Conservation (phyloP, 805 yeast species). For the Lipomyces kockii region DNA sequence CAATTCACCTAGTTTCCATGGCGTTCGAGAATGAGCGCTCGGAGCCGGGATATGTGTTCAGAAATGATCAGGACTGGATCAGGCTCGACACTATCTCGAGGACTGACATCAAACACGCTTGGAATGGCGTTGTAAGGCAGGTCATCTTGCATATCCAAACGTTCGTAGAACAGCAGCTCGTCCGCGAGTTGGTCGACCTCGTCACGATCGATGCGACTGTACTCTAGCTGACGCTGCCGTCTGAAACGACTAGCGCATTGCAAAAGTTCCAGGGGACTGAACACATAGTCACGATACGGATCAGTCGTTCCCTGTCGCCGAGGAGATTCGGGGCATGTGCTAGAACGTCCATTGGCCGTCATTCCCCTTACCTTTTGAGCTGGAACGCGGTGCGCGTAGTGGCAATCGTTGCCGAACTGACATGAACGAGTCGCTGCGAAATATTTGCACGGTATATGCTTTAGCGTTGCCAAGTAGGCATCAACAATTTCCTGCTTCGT, state of each 20-base stretch:
- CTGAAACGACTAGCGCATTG: not conserved
- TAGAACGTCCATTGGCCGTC: not conserved
- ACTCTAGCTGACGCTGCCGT: not conserved
- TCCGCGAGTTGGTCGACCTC: not conserved
- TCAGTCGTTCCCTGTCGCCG: not conserved
- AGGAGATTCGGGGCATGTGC: not conserved
- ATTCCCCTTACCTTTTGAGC: not conserved
- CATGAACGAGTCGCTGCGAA: slow-evolving; percentile 9
- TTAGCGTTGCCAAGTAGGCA: slow-evolving; percentile 18
- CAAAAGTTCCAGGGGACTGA: not conserved
- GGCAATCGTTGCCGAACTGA: slow-evolving; percentile 30
- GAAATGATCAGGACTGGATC: not conserved
- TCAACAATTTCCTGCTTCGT: slow-evolving; percentile 25
- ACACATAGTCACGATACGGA: not conserved
- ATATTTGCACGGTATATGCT: slow-evolving; percentile 33
- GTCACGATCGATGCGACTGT: not conserved
- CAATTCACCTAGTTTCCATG: not conserved
- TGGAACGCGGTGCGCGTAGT: slow-evolving; percentile 23
- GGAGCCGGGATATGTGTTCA: not conserved
- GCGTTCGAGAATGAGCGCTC: not conserved
- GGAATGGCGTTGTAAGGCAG: not conserved
- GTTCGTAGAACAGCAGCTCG: not conserved
- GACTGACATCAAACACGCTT: not conserved
- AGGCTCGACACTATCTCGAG: not conserved
- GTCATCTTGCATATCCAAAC: not conserved